Conservation (phyloP, 352 stramenopile species). For the Thalassiosira hispida region DNA sequence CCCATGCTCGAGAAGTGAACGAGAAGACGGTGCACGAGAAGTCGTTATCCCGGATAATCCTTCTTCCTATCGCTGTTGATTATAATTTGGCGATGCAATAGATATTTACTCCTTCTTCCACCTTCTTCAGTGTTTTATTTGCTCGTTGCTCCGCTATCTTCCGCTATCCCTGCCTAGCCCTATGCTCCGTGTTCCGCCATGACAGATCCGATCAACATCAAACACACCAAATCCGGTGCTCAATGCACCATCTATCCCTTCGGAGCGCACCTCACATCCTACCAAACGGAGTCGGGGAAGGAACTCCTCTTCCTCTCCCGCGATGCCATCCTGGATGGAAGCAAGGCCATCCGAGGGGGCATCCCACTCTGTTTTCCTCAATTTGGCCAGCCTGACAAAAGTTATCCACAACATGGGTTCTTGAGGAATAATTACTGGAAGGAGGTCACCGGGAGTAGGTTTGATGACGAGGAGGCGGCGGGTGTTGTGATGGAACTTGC, state of each 20-base stretch:
- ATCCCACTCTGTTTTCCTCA: conserved; percentile 97
- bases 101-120: too few species aligned
- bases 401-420: conserved; percentile 91
- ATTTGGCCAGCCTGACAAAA: conserved; percentile 91
- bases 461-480: conserved; percentile 63
- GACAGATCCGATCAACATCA: conserved; percentile 44
- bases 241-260: conserved; percentile 86
- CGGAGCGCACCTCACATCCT: conserved; percentile 91
- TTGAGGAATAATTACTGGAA: conserved; percentile 86
- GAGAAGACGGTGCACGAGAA: too few species aligned
- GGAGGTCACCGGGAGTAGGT: conserved; percentile 45
- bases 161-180: too few species aligned
- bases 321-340: conserved; percentile 90
- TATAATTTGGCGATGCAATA: too few species aligned
- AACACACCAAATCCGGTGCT: conserved; percentile 48
- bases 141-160: too few species aligned
- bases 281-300: conserved; percentile 81
- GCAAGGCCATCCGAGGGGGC: conserved; percentile 93
- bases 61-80: too few species aligned
- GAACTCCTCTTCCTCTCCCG: conserved; percentile 93
- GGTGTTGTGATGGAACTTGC: conserved; percentile 66
- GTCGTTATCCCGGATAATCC: too few species aligned
- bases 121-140: too few species aligned
- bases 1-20: too few species aligned
- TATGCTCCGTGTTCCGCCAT: too few species aligned